Percentiles rank a stretch among this genome's conserved stretches.
Evolutionary conservation across 306 rosid genomes (phyloP).

Genomic region (Arachis hypogaea): DNA sequence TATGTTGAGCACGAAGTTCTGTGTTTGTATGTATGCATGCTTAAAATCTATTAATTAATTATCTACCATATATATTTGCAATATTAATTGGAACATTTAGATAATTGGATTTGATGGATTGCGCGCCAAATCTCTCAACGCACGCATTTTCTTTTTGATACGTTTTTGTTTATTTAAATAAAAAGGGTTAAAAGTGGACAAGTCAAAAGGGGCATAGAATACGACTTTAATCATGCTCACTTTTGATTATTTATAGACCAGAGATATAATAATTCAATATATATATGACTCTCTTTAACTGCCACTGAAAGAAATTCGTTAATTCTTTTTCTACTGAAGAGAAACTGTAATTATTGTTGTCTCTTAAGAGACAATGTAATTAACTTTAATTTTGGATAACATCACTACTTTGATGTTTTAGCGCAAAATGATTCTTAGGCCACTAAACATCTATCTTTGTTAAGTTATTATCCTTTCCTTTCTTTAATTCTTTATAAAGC

Average conservation of each 20-base stretch:
- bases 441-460: conserved; percentile 21
- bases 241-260: conserved; percentile 40
- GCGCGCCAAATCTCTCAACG: conserved; percentile 7
- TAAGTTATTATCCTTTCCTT: conserved; percentile 7
- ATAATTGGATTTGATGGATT: conserved; percentile 28
- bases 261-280: background rate
- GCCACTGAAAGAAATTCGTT: conserved; percentile 73
- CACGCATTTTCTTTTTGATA: background rate
- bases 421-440: conserved; percentile 30
- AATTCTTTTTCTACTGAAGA: conserved; percentile 38
- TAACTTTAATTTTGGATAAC: conserved; percentile 50
- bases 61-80: no score
- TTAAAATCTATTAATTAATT: no score
- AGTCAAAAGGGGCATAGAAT: conserved; percentile 46
- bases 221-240: conserved; percentile 38
- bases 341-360: conserved; percentile 31
- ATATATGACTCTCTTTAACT: conserved; percentile 44
- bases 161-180: conserved; percentile 12
- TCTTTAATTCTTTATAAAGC: conserved; percentile 36
- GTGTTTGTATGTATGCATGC: background rate
- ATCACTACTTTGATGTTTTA: conserved; percentile 40
- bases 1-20: conserved; percentile 22
- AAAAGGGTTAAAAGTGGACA: conserved; percentile 38
- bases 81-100: no score
- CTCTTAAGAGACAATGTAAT: conserved; percentile 29